These are phyloP conservation scores for Zizania palustris DNA, from an alignment of 202 grass and related monocot species.

Conservation along the genomic window DNA sequence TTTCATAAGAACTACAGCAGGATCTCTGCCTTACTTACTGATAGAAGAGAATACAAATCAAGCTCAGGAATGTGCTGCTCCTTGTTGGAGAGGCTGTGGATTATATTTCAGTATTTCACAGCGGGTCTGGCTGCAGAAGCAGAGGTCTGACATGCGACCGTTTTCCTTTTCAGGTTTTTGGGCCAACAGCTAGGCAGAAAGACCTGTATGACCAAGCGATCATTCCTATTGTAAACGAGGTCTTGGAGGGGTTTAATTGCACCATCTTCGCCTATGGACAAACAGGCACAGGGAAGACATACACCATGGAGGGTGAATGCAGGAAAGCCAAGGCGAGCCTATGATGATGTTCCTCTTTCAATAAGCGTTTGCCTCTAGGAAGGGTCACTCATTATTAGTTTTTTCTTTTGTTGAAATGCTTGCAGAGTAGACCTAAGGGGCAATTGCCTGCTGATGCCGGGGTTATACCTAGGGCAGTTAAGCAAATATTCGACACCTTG, in stretches of 20 bases:
- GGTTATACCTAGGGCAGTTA: constrained; percentile 91
- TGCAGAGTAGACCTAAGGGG: constrained; percentile 56
- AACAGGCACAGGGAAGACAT: constrained; percentile 94
- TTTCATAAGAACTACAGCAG: too few species aligned
- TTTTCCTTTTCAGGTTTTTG: constrained; percentile 68
- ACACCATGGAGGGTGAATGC: constrained; percentile 98
- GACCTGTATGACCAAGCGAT: constrained; percentile 94
- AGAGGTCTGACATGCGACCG: neutral
- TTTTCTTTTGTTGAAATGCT: constrained; percentile 19
- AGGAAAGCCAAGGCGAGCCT: constrained; percentile 76
- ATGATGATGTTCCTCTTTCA: neutral
- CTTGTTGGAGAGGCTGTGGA: neutral
- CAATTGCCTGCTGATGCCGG: constrained; percentile 83
- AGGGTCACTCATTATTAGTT: constrained; percentile 10
- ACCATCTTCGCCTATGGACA: constrained; percentile 98
- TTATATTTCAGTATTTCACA: neutral
- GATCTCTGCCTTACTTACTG: too few species aligned
- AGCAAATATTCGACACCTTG: constrained; percentile 93
- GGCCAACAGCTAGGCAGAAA: constrained; percentile 68
- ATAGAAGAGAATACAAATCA: neutral
- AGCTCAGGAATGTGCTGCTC: neutral
- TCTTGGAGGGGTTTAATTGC: constrained; percentile 94
- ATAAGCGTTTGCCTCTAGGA: neutral
- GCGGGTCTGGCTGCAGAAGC: neutral
- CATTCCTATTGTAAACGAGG: constrained; percentile 95